A percentile compares a stretch with the other conserved stretches of the same genome.
These are phyloP conservation scores for Akanthomyces dipterigenus DNA, from an alignment of 2,329 filamentous ascomycete species.

Conservation along the genomic window DNA sequence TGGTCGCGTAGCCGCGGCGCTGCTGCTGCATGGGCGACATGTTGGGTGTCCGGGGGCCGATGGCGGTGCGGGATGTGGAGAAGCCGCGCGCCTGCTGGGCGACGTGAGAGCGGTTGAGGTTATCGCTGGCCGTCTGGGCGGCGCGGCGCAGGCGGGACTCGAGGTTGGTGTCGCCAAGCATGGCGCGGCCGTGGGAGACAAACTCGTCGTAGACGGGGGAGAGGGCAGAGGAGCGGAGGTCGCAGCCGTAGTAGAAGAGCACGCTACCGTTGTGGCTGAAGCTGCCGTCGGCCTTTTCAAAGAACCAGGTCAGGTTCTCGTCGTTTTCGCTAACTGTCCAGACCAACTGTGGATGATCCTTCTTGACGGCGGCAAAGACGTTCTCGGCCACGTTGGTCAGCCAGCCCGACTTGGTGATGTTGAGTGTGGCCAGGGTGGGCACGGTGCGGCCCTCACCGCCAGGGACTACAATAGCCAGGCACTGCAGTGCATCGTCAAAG, in stretches of 20 bases:
- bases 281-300: conserved; percentile 92
- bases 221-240: conserved; percentile 68
- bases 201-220: conserved; percentile 81
- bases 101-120: conserved; percentile 27
- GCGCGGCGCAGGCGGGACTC: conserved; percentile 78
- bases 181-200: conserved; percentile 70
- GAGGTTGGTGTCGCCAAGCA: conserved; percentile 84
- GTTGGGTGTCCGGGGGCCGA: conserved; percentile 1
- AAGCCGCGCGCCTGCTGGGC: conserved; percentile 18
- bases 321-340: conserved; percentile 97
- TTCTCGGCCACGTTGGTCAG: conserved; percentile 92
- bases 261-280: conserved; percentile 80
- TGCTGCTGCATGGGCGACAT: conserved; percentile 11
- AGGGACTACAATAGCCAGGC: conserved; percentile 80
- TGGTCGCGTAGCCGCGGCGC: conserved; percentile 16
- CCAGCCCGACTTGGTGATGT: conserved; percentile 92
- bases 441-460: conserved; percentile 58
- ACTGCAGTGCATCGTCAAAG: conserved; percentile 90
- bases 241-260: conserved; percentile 93
- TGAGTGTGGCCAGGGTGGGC: conserved; percentile 82
- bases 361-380: conserved; percentile 87
- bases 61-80: not conserved
- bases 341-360: conserved; percentile 82
- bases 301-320: conserved; percentile 97
- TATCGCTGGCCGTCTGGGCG: conserved; percentile 59